Conservation (phyloP, 352 stramenopile species). For the Phytopythium litorale region DNA sequence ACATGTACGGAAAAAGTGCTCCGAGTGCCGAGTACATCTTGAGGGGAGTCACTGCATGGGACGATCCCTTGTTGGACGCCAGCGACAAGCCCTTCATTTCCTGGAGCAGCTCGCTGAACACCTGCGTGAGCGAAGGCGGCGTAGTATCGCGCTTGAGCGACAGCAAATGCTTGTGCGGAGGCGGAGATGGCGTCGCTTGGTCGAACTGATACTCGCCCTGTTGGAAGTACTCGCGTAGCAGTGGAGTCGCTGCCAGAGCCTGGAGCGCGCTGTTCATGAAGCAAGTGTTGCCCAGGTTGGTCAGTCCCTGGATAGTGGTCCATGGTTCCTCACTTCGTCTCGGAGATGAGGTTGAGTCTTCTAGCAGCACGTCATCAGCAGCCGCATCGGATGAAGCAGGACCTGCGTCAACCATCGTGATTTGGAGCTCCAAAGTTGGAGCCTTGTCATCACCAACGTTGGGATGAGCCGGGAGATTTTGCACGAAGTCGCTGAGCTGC, state of each 20-base stretch:
- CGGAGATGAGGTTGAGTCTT: no score
- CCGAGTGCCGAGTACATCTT: conserved; percentile 33
- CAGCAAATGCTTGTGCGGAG: background rate
- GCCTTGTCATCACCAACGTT: background rate
- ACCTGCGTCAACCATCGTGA: background rate
- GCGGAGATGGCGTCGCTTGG: conserved; percentile 75
- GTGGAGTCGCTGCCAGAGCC: conserved; percentile 90
- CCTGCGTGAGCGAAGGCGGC: conserved; percentile 30
- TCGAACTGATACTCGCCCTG: conserved; percentile 80
- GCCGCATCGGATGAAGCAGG: background rate
- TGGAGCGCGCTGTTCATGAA: conserved; percentile 84
- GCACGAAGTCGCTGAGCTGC: conserved; percentile 8
- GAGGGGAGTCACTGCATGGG: conserved; percentile 17
- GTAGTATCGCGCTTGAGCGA: background rate
- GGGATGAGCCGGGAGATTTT: conserved; percentile 4
- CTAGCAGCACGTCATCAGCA: background rate
- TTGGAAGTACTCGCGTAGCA: conserved; percentile 91
- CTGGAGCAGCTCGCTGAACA: conserved; percentile 82
- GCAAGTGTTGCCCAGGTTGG: conserved; percentile 76
- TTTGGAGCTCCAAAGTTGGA: conserved; percentile 1
- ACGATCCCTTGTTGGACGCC: conserved; percentile 16
- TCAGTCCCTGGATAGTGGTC: conserved; percentile 22
- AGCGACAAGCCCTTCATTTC: conserved; percentile 21
- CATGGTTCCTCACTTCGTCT: background rate
- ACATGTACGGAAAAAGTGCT: conserved; percentile 85